phyloP scores from a whole-genome alignment of 768 basidiomycete genomes.

The Lyophyllum shimeji region DNA sequence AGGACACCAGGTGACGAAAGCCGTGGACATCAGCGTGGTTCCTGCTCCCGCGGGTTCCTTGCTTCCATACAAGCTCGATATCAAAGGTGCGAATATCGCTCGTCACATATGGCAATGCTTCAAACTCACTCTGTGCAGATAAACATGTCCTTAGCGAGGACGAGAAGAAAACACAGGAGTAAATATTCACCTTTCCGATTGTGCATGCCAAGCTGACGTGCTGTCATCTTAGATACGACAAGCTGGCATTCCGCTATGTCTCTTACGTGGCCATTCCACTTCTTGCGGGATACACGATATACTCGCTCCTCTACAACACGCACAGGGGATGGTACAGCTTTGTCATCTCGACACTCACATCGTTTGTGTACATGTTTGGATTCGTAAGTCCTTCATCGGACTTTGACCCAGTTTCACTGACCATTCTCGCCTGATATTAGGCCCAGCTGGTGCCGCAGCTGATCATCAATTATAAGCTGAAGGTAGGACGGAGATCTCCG shows the following conservation, averaged over 20 bases:
- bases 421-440: conserved; percentile 35
- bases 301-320: conserved; percentile 78
- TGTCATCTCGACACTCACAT: conserved; percentile 88
- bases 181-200: conserved; percentile 15
- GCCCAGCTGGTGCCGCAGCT: conserved; percentile 84
- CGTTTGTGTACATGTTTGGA: conserved; percentile 95
- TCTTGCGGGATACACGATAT: conserved; percentile 72
- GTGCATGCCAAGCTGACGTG: conserved; percentile 2
- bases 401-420: background rate
- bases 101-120: conserved; percentile 12
- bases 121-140: conserved; percentile 47
- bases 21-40: conserved; percentile 80
- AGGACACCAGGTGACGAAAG: conserved; percentile 70
- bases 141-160: conserved; percentile 96
- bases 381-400: conserved; percentile 65
- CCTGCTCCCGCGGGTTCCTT: conserved; percentile 59
- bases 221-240: conserved; percentile 66
- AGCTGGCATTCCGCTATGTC: conserved; percentile 92
- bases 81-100: conserved; percentile 60
- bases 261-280: conserved; percentile 86
- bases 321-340: conserved; percentile 98
- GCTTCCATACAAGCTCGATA: conserved; percentile 77
- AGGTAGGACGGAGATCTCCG: conserved; percentile 49
- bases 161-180: conserved; percentile 98
- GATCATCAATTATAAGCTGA: conserved; percentile 97